Conservation (phyloP, 2,329 filamentous ascomycete species). For the Helicocarpus griseus region DNA sequence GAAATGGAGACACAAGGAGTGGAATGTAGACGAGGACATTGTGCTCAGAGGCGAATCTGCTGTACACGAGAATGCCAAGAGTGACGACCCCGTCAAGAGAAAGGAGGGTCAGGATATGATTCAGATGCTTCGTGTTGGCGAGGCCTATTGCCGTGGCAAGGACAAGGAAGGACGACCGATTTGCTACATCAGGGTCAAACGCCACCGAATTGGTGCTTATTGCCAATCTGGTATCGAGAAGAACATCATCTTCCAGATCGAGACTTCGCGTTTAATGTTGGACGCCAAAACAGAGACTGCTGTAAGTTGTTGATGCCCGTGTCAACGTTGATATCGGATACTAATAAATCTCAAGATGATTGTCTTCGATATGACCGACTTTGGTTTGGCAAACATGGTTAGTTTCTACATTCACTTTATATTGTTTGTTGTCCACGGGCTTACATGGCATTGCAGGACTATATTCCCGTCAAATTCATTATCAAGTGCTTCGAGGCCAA, state of each 20-base stretch:
- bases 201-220: slow-evolving; percentile 78
- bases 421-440: slow-evolving; percentile 11
- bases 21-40: slow-evolving; percentile 83
- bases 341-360: slow-evolving; percentile 54
- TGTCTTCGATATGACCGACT: slow-evolving; percentile 91
- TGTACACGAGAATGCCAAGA: slow-evolving; percentile 52
- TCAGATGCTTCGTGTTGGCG: slow-evolving; percentile 75
- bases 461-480: slow-evolving; percentile 95
- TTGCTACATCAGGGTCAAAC: slow-evolving; percentile 70
- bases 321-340: slow-evolving; percentile 8
- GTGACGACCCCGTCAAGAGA: slow-evolving; percentile 51
- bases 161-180: slow-evolving; percentile 81
- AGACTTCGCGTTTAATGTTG: slow-evolving; percentile 80
- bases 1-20: slow-evolving; percentile 75
- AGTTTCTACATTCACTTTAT: slow-evolving; percentile 6
- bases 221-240: slow-evolving; percentile 71
- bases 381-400: slow-evolving; percentile 90
- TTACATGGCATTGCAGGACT: slow-evolving; percentile 52
- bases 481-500: slow-evolving; percentile 99
- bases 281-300: slow-evolving; percentile 78
- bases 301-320: slow-evolving; percentile 46
- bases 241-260: slow-evolving; percentile 89
- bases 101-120: slow-evolving; percentile 69
- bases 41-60: slow-evolving; percentile 65
- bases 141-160: slow-evolving; percentile 80